Evolutionary conservation across 2,329 filamentous ascomycete genomes (phyloP).

Genomic region (Fusarium algeriense): DNA sequence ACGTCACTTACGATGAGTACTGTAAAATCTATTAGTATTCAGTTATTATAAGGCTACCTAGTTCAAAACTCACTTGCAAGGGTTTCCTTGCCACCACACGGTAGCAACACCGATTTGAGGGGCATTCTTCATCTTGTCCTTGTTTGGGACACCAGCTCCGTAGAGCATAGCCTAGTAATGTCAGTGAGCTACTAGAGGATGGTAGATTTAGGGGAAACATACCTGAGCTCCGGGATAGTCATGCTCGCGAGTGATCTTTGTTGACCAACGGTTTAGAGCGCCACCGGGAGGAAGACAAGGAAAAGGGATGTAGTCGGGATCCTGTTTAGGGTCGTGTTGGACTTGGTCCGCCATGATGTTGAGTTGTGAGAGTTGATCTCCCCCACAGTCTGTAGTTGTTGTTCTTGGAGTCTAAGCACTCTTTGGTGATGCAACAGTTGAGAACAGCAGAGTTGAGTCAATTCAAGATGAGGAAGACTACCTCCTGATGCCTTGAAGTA

Average conservation of each 20-base stretch:
- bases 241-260: conserved; percentile 84
- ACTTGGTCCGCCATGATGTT: conserved; percentile 47
- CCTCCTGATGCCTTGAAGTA: conserved; percentile 2
- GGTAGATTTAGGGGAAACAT: conserved; percentile 30
- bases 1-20: conserved; percentile 57
- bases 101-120: conserved; percentile 92
- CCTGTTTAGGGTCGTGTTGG: conserved; percentile 59
- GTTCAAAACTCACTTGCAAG: conserved; percentile 81
- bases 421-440: not conserved
- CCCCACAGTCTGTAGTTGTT: not conserved
- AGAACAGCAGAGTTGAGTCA: not conserved
- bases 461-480: not conserved
- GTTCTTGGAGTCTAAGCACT: not conserved
- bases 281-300: conserved; percentile 64
- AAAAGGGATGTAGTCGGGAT: conserved; percentile 67
- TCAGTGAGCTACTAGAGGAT: not conserved
- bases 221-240: conserved; percentile 94
- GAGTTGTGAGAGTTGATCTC: conserved; percentile 1
- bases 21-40: conserved; percentile 36
- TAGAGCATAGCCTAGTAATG: conserved; percentile 86
- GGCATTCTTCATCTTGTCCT: conserved; percentile 87
- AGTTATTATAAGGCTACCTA: not conserved
- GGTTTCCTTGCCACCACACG: conserved; percentile 98
- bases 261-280: conserved; percentile 85
- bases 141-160: conserved; percentile 86